Base-by-base conservation (phyloP, 169 alveolate genomes). In the Plasmodium berghei region DNA sequence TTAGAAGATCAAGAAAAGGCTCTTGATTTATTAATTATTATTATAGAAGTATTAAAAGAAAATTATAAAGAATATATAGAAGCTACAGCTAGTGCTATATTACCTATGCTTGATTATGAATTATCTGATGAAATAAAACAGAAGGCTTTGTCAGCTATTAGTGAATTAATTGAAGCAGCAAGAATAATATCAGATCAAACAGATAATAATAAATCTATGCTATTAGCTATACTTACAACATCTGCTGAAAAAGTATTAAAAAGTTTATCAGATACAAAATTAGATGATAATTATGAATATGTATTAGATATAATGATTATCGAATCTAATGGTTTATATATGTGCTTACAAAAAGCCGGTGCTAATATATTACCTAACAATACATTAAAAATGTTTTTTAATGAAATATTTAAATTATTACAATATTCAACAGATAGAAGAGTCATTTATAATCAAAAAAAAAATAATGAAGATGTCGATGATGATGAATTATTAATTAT, bases 121-220 rank as follows among this genome's bases (percentile, higher is more conserved):
- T 90, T 95, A 48, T 90, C 97, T 9, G 94, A 93, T 55, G 97
- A 95, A n/a, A 70, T 95, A 63, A 94, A 93, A 73, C 93, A 94
- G 85, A 92, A 80, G 83, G 95, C 97, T 14, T 88, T 95, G 34
- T 77, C 85, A 12, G 95, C 97, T 5, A 83, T 95, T 89, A 96
- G 97, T 42, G 85, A 94, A n/a, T 87, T 95, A 66, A 94, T 95
- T 34, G 94, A 88, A n/a, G 97, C 96, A 40, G 92, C 96, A 42
- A 63, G 86, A 62, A 66, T 92, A 8, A 89, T 93, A 18, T 54
- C 92, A 14, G 95, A 93, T 46, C 89, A 92, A 87, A 87, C 87
- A 12, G 94, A 92, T 46, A 87, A 93, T 14, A 48, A 87, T 28
- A 92, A 71, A 72, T 93, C 93, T 26, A 59, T 95, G 92, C 71